Evolutionary conservation across 305 asterid genomes (phyloP), one percentile per base, ranked within the genome.

Genomic region (Striga hermonthica): DNA sequence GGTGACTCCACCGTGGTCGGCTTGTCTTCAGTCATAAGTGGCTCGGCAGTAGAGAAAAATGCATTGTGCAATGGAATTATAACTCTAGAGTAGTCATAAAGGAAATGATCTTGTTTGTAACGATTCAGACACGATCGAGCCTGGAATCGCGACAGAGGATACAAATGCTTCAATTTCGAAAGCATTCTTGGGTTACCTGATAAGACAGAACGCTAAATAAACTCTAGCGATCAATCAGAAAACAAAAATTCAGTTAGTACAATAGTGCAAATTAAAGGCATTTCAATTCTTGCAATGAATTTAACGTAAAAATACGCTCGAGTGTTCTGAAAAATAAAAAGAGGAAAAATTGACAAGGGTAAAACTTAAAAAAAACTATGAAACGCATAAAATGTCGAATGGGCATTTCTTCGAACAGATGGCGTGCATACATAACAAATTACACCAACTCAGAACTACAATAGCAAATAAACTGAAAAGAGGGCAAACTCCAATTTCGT

Each of bases 1-100:
- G 96, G 95, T 7, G 95, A 88, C 76, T 93, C 98, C 3, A 54
- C 75, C 10, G 14, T 48, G 31, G 9, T 57, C 97, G 16, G 15
- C 1, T 57, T 54, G 60, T 64, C 80, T 57, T 74, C 79, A 37
- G 55, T 72, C 50, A 68, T 40, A 68, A 67, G 49, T 15, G 80
- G 70, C 52, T 79, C 80, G 4, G 80, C 66, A 40, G 40, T 58
- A 4, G 84, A 12, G 78, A 87, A 79, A 56, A 82, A 83, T 61
- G 78, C 56, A 69, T 76, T 64, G 68, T 66, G 67, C 67, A 78
- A 71, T 0, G 66, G 36, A 50, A 44, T 3, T 40, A 62, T 4
- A 62, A 75, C 77, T 68, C 71, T 72, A 56, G 58, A 37, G 22
- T 70, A 41, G 61, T 47, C 1, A 57, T 16, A 55, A 68, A 67